Conservation (phyloP, 23 red algal genomes). For the Chondrus crispus region DNA sequence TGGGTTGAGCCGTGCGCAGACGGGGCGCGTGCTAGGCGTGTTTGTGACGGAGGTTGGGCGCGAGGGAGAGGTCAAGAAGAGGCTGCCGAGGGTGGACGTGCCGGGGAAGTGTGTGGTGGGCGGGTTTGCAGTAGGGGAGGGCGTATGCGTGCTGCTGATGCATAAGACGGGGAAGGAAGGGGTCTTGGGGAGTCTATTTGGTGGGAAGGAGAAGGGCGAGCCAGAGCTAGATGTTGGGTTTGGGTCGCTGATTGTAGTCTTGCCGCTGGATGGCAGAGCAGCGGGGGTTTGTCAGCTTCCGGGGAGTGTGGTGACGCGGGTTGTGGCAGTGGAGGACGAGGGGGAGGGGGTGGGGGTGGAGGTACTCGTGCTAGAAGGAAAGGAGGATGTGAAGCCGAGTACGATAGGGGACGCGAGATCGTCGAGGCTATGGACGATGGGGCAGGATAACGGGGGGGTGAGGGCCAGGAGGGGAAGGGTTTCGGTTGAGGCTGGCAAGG, state of each 20-base stretch:
- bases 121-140: background rate
- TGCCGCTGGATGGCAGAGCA: background rate
- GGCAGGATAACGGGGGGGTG: too few relatives aligned
- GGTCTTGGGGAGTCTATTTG: background rate
- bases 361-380: too few relatives aligned
- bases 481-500: too few relatives aligned
- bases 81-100: background rate
- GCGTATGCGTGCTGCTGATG: background rate
- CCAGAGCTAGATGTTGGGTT: background rate
- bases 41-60: constrained; percentile 20
- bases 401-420: too few relatives aligned
- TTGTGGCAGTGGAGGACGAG: background rate
- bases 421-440: too few relatives aligned
- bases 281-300: background rate
- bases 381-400: too few relatives aligned
- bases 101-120: background rate
- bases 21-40: constrained; percentile 1
- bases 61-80: background rate
- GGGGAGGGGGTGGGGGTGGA: too few relatives aligned
- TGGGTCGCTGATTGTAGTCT: background rate
- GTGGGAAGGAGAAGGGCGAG: background rate
- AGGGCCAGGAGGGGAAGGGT: too few relatives aligned
- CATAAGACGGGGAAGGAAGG: background rate
- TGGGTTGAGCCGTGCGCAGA: background rate
- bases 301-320: background rate